Conservation (phyloP, 768 basidiomycete genomes). For the Strobilomyces dryophilus region DNA sequence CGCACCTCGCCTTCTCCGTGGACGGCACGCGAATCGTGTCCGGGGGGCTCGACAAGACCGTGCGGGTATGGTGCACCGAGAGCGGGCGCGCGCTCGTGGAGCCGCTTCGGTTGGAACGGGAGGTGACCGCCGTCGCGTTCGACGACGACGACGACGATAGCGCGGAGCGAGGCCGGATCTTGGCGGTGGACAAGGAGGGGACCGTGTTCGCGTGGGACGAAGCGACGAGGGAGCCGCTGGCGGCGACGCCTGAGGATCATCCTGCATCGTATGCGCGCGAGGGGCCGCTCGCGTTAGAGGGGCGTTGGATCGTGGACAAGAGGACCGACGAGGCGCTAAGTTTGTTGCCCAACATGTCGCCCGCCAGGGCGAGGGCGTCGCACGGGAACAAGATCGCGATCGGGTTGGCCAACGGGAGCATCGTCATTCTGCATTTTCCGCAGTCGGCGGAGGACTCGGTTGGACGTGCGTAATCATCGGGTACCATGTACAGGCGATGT, state of each 20-base stretch:
- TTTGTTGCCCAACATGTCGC: conserved; percentile 29
- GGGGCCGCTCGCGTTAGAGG: conserved; percentile 15
- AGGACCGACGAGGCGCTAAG: conserved; percentile 10
- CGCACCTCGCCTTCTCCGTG: conserved; percentile 23
- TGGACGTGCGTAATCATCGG: too few relatives aligned
- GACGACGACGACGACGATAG: conserved; percentile 3
- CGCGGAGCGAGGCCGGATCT: conserved; percentile 8
- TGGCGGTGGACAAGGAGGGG: conserved; percentile 22
- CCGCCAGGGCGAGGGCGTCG: conserved; percentile 20
- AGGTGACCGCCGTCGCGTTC: conserved; percentile 20
- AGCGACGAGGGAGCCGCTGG: conserved; percentile 16
- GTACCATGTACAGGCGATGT: too few relatives aligned
- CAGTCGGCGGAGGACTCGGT: not conserved
- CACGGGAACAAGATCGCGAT: conserved; percentile 21
- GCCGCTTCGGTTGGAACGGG: conserved; percentile 20
- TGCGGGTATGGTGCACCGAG: conserved; percentile 28
- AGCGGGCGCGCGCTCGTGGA: conserved; percentile 17
- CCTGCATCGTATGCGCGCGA: conserved; percentile 5
- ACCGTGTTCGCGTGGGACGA: conserved; percentile 27
- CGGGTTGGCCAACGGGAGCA: conserved; percentile 27
- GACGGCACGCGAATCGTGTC: conserved; percentile 29
- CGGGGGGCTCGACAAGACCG: conserved; percentile 27
- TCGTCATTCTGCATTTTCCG: conserved; percentile 27
- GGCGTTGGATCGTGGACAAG: conserved; percentile 24
- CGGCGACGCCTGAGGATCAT: conserved; percentile 18